phyloP scores from a whole-genome alignment of 1,284 basidiomycete genomes.

The Kalmanozyma brasiliensis region DNA sequence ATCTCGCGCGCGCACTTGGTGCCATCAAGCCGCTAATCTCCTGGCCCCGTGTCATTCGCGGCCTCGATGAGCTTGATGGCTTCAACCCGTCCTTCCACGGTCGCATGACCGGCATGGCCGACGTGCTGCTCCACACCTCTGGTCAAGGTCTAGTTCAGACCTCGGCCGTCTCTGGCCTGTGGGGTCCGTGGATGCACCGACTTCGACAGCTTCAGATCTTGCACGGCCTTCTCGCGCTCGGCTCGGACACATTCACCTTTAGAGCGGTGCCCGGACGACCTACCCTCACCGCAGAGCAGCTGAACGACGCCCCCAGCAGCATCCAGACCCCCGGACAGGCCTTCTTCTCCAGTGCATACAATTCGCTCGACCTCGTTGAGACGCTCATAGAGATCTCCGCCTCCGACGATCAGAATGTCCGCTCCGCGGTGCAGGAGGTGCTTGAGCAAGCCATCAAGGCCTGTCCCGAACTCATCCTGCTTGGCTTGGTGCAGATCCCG shows the following conservation, averaged over 20 bases:
- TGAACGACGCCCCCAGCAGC: conserved; percentile 78
- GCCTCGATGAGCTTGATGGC: conserved; percentile 69
- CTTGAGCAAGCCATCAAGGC: conserved; percentile 71
- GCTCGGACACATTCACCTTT: conserved; percentile 84
- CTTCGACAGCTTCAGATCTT: conserved; percentile 87
- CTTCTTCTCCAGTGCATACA: conserved; percentile 91
- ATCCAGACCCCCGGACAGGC: conserved; percentile 74
- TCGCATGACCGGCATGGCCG: conserved; percentile 51
- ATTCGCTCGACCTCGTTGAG: conserved; percentile 89
- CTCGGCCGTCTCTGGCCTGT: conserved; percentile 70
- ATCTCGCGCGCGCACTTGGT: conserved; percentile 36
- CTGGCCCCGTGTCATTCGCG: conserved; percentile 68
- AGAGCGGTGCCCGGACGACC: conserved; percentile 53
- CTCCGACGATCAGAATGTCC: conserved; percentile 75
- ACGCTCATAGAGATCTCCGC: conserved; percentile 88
- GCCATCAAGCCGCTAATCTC: conserved; percentile 41
- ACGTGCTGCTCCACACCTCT: conserved; percentile 59
- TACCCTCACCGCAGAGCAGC: conserved; percentile 52
- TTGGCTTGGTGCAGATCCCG: conserved; percentile 89
- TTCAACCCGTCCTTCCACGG: conserved; percentile 69
- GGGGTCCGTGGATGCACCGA: conserved; percentile 79
- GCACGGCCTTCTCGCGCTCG: conserved; percentile 83
- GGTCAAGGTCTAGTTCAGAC: conserved; percentile 14
- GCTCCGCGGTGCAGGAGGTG: conserved; percentile 59
- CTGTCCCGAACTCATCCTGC: conserved; percentile 91